A percentile compares a stretch with the other conserved stretches of the same genome.
Evolutionary conservation across 2,329 filamentous ascomycete species (phyloP).

Genomic region (Leptographium wingfieldii): DNA sequence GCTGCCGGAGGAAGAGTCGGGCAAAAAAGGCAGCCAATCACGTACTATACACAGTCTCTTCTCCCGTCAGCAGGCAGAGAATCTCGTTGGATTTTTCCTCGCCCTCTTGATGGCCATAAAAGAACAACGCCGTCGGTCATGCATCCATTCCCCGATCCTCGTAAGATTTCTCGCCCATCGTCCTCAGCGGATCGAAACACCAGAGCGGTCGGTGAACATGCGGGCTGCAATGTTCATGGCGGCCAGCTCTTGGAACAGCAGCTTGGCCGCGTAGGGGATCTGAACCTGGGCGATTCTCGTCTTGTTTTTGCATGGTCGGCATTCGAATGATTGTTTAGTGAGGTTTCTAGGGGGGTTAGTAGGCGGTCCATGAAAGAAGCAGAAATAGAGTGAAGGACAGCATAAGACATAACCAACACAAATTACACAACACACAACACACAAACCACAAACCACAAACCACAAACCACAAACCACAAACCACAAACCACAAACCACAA

Average conservation of each 20-base stretch:
- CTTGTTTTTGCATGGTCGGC: slow-evolving; percentile 97
- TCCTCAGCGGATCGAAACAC: slow-evolving; percentile 53
- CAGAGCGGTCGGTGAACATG: slow-evolving; percentile 85
- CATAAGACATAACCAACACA: slow-evolving; percentile 1
- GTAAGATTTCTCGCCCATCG: background rate
- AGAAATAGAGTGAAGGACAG: background rate
- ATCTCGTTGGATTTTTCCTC: background rate
- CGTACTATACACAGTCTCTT: too few relatives aligned
- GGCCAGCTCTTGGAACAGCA: slow-evolving; percentile 95
- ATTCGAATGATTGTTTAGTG: slow-evolving; percentile 92
- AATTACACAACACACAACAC: slow-evolving; percentile 1
- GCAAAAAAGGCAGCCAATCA: too few relatives aligned
- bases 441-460: background rate
- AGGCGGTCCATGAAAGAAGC: background rate
- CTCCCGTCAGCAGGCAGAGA: background rate
- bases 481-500: background rate
- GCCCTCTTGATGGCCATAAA: background rate
- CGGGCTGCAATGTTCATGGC: slow-evolving; percentile 97
- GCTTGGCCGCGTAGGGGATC: slow-evolving; percentile 93
- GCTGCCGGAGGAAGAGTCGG: too few relatives aligned
- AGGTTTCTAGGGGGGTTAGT: slow-evolving; percentile 50
- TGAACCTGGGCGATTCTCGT: slow-evolving; percentile 96
- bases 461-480: background rate
- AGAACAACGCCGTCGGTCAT: background rate
- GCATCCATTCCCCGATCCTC: background rate